These are phyloP conservation scores for Pseudoperonospora humuli DNA, from an alignment of 352 stramenopile genomes.

Conservation along the genomic window DNA sequence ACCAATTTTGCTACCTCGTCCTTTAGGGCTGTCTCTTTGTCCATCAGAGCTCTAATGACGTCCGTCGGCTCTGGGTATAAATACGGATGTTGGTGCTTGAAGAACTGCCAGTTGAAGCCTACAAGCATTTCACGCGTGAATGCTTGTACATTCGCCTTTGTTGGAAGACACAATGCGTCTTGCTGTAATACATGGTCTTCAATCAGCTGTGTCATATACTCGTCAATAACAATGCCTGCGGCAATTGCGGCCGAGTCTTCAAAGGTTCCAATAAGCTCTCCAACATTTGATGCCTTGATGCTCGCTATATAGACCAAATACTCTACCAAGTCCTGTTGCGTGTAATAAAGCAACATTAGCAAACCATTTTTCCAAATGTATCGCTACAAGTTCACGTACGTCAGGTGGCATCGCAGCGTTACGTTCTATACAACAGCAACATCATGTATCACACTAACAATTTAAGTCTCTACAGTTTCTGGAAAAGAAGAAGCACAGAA, in stretches of 20 bases:
- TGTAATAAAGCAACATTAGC: slow-evolving; percentile 1
- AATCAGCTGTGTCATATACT: slow-evolving; percentile 64
- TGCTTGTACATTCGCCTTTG: slow-evolving; percentile 26
- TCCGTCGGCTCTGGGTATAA: slow-evolving; percentile 4
- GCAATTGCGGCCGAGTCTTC: slow-evolving; percentile 69
- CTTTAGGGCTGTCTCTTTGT: slow-evolving; percentile 13
- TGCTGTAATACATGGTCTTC: slow-evolving; percentile 22
- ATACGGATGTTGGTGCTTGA: slow-evolving; percentile 9
- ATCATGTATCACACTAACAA: slow-evolving; percentile 1
- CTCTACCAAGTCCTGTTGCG: slow-evolving; percentile 51
- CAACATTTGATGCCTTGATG: slow-evolving; percentile 46
- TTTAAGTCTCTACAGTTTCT: background rate
- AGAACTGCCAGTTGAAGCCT: slow-evolving; percentile 48
- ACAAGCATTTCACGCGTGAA: slow-evolving; percentile 41
- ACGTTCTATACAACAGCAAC: slow-evolving; percentile 27
- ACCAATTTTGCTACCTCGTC: slow-evolving; percentile 14
- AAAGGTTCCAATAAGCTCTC: slow-evolving; percentile 72
- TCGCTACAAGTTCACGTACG: slow-evolving; percentile 18
- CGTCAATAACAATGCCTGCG: slow-evolving; percentile 62
- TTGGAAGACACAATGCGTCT: slow-evolving; percentile 14
- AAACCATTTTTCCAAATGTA: background rate
- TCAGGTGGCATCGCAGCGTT: slow-evolving; percentile 38
- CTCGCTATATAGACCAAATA: slow-evolving; percentile 62
- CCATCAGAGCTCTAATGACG: slow-evolving; percentile 2
- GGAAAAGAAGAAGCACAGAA: background rate